Base-by-base conservation (phyloP, 108 stramenopile species). In the Conticribra weissflogii region DNA sequence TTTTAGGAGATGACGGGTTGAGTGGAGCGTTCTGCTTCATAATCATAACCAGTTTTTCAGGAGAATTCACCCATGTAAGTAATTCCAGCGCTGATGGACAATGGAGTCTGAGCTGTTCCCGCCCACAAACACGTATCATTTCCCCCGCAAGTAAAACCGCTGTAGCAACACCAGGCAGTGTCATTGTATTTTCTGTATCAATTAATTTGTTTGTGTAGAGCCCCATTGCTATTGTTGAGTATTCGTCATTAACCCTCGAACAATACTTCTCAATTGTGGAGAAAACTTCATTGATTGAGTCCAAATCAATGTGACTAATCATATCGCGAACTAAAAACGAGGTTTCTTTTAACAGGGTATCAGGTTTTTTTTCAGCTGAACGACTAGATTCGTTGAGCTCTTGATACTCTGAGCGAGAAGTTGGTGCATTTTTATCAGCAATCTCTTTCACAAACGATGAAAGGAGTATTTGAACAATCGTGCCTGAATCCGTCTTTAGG, bases 1-100 rank as follows among this genome's bases (percentile, higher is more conserved):
- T n/a, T n/a, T n/a, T n/a, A n/a, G n/a, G n/a, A n/a, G n/a, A n/a
- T n/a, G n/a, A n/a, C n/a, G n/a, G n/a, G n/a, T n/a, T n/a, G n/a
- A n/a, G n/a, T n/a, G n/a, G n/a, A n/a, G n/a, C n/a, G n/a, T n/a
- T n/a, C n/a, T n/a, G n/a, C n/a, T n/a, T n/a, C n/a, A n/a, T n/a
- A n/a, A n/a, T n/a, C n/a, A n/a, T n/a, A n/a, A n/a, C n/a, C 36
- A 41, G 12, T 41, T 41, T 41, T 41, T 41, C 36, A 9, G 58
- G 41, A 3, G 57, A 41, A 60, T 71, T 59, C 18, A 71, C 54
- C 36, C 59, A 71, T 28, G 51, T 32, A 17, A 71, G 70, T 12
- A 71, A 61, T 28, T 71, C 72, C 3, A 59, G 58, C 30, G 63
- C 63, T 3, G 72, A 55, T 23, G 72, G 72, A 31, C 71, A 72